These are phyloP conservation scores for Lichtheimia ramosa DNA, from an alignment of 371 early-diverging fungal species.

Conservation along the genomic window DNA sequence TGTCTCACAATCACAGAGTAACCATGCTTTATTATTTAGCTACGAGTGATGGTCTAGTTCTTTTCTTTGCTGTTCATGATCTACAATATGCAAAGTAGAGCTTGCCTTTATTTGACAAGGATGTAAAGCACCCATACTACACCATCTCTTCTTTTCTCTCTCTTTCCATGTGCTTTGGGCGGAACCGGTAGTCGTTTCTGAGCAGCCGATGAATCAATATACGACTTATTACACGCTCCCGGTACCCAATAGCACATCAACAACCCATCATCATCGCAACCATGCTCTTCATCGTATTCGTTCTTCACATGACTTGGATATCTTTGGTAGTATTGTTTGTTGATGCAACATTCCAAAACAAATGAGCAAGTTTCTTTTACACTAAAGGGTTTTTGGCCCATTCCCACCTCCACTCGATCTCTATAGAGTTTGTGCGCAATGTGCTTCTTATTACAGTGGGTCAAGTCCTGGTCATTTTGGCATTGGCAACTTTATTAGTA, in stretches of 20 bases:
- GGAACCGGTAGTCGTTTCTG: neutral
- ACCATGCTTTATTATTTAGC: no score
- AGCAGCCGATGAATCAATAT: neutral
- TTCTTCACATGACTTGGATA: slow-evolving; percentile 33
- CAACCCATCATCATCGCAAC: neutral
- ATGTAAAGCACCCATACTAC: no score
- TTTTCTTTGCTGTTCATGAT: no score
- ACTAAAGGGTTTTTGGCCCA: neutral
- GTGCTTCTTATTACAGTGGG: slow-evolving; percentile 10
- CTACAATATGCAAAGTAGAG: no score
- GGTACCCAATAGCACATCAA: neutral
- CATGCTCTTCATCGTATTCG: neutral
- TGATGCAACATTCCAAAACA: slow-evolving; percentile 29
- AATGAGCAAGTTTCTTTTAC: slow-evolving; percentile 29
- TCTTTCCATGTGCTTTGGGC: neutral
- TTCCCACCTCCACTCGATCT: neutral
- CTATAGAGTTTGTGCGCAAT: slow-evolving; percentile 19
- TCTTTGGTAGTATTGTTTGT: slow-evolving; percentile 36
- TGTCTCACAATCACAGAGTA: no score
- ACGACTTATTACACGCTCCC: slow-evolving; percentile 2
- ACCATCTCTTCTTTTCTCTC: neutral
- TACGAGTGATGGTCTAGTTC: no score
- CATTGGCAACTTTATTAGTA: slow-evolving; percentile 10
- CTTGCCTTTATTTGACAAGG: no score
- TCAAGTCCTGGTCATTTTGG: slow-evolving; percentile 11